A percentile compares a stretch with the other conserved stretches of the same genome.
Conservation (phyloP, 768 basidiomycete species). For the Lepiota venenata region DNA sequence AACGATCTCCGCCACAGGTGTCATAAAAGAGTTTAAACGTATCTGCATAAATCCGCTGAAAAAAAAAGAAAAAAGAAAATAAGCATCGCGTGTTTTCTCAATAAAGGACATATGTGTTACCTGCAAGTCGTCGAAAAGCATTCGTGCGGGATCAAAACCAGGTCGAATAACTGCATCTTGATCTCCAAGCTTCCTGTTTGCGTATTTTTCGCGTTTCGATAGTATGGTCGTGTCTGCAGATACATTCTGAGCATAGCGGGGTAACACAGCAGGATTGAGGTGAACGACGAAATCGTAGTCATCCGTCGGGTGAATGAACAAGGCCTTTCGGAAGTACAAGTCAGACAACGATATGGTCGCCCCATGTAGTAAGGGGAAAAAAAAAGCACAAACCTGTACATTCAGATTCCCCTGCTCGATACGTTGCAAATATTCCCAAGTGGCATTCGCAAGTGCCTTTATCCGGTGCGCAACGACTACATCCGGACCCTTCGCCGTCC, state of each 20-base stretch:
- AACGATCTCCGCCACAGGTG: conserved; percentile 68
- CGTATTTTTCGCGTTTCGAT: conserved; percentile 38
- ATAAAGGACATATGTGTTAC: conserved; percentile 39
- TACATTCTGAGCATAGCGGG: conserved; percentile 76
- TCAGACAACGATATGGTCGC: not conserved
- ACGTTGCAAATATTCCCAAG: conserved; percentile 54
- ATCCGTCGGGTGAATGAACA: conserved; percentile 79
- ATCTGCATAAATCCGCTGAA: conserved; percentile 71
- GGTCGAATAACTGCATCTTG: conserved; percentile 40
- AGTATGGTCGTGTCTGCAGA: conserved; percentile 46
- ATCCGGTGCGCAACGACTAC: conserved; percentile 72
- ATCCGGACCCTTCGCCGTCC: conserved; percentile 70
- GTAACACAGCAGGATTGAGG: conserved; percentile 58
- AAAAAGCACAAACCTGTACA: conserved; percentile 49
- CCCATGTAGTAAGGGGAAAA: not conserved
- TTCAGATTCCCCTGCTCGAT: conserved; percentile 48
- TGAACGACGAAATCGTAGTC: conserved; percentile 87
- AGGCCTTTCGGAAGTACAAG: conserved; percentile 45
- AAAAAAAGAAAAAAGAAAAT: not conserved
- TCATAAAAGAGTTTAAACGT: conserved; percentile 86
- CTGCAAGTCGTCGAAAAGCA: conserved; percentile 70
- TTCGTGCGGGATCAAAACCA: conserved; percentile 76
- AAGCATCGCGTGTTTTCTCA: not conserved
- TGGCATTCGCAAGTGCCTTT: conserved; percentile 70
- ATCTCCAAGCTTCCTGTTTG: conserved; percentile 35